Evolutionary conservation across 2,329 filamentous ascomycete genomes (phyloP).

Genomic region (Balansia obtecta): DNA sequence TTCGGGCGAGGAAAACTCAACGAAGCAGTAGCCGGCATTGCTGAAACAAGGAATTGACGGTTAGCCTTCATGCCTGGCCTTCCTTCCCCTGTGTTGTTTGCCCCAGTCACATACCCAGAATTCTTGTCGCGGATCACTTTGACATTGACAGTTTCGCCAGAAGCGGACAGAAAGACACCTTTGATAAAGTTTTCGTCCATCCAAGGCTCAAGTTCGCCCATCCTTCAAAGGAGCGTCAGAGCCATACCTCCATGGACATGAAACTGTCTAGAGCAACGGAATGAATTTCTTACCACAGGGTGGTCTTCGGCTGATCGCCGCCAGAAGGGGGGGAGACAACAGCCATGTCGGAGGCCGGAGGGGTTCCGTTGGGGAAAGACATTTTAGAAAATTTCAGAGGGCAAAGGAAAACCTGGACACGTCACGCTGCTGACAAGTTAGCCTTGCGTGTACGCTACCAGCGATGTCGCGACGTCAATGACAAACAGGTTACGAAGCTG

Average conservation of each 20-base stretch:
- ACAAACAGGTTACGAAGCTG: slow-evolving; percentile 3
- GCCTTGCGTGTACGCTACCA: background rate
- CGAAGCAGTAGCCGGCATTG: slow-evolving; percentile 97
- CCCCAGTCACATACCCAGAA: slow-evolving; percentile 57
- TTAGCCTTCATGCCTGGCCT: background rate
- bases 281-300: slow-evolving; percentile 34
- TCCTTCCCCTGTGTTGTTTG: background rate
- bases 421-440: background rate
- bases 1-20: slow-evolving; percentile 75
- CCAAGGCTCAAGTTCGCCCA: slow-evolving; percentile 98
- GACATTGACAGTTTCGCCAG: slow-evolving; percentile 91
- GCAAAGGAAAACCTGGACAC: background rate
- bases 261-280: no score
- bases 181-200: slow-evolving; percentile 99
- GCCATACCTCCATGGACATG: no score
- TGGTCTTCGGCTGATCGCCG: slow-evolving; percentile 41
- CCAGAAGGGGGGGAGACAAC: slow-evolving; percentile 21
- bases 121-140: slow-evolving; percentile 99
- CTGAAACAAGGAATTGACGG: slow-evolving; percentile 28
- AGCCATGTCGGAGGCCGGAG: slow-evolving; percentile 25
- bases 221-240: slow-evolving; percentile 45
- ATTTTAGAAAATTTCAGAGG: slow-evolving; percentile 14
- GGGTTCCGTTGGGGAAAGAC: slow-evolving; percentile 27
- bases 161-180: slow-evolving; percentile 75
- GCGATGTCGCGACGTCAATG: background rate